phyloP scores from a whole-genome alignment of 176 grass and related monocot genomes.

The Tillandsia leiboldiana region DNA sequence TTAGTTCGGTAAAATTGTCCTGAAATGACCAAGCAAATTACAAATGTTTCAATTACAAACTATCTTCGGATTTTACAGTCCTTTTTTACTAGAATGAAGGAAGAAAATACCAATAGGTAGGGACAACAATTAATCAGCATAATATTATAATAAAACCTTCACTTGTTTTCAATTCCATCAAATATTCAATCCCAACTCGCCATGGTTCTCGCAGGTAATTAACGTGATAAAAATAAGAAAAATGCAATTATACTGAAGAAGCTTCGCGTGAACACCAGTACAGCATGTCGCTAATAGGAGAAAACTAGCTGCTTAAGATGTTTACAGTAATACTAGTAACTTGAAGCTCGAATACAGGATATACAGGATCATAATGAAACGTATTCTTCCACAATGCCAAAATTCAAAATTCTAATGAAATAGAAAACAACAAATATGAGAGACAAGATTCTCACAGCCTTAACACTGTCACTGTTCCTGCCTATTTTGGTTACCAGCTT shows the following conservation, averaged over 20 bases:
- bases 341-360: background rate
- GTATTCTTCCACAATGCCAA: conserved; percentile 8
- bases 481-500: conserved; percentile 98
- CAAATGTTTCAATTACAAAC: too few relatives aligned
- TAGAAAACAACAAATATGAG: background rate
- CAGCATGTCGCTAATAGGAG: background rate
- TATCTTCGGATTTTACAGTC: too few relatives aligned
- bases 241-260: background rate
- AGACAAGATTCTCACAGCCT: conserved; percentile 69
- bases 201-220: background rate
- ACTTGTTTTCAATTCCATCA: too few relatives aligned
- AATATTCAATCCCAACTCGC: too few relatives aligned
- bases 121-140: too few relatives aligned
- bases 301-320: background rate
- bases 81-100: background rate
- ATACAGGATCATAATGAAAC: too few relatives aligned
- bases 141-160: too few relatives aligned
- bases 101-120: too few relatives aligned
- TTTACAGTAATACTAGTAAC: background rate
- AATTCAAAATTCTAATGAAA: conserved; percentile 1
- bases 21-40: too few relatives aligned
- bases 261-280: background rate
- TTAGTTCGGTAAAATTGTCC: too few relatives aligned
- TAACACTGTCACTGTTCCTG: conserved; percentile 84
- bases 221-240: background rate